A percentile compares a stretch with the other conserved stretches of the same genome.
Evolutionary conservation across 257 asterid species (phyloP).

Genomic region (Nyctanthes arbortristis): DNA sequence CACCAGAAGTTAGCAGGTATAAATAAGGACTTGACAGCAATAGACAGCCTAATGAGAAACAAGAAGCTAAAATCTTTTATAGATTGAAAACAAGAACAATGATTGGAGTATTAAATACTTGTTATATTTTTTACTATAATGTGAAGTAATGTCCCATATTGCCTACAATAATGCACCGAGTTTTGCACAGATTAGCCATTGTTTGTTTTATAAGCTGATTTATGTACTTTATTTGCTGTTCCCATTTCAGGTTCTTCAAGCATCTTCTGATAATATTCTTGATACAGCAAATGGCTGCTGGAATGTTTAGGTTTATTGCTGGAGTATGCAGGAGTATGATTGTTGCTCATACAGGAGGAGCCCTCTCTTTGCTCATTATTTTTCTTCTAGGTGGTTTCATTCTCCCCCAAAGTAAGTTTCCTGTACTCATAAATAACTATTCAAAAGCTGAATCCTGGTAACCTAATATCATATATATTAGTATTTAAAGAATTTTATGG

Average conservation of each 20-base stretch:
- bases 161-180: neutral
- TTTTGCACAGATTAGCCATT: neutral
- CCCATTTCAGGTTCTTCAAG: slow-evolving; percentile 54
- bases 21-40: neutral
- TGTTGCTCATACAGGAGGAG: slow-evolving; percentile 60
- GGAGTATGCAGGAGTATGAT: slow-evolving; percentile 57
- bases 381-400: slow-evolving; percentile 62
- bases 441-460: neutral
- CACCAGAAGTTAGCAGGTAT: slow-evolving; percentile 62
- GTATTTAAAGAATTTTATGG: neutral
- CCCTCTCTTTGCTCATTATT: slow-evolving; percentile 46
- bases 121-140: neutral
- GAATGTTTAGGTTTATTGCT: slow-evolving; percentile 52
- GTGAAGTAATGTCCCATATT: neutral
- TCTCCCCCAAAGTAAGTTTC: slow-evolving; percentile 48
- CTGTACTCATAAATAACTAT: neutral
- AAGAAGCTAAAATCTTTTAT: too few relatives aligned
- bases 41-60: too few relatives aligned
- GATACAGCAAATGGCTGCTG: slow-evolving; percentile 63
- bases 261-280: slow-evolving; percentile 45
- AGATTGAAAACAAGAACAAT: too few relatives aligned
- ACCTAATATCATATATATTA: neutral
- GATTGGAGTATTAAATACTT: too few relatives aligned
- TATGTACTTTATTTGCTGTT: neutral
- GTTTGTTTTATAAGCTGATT: neutral